phyloP scores from a whole-genome alignment of 176 grass and related monocot genomes.

The Themeda triandra region DNA sequence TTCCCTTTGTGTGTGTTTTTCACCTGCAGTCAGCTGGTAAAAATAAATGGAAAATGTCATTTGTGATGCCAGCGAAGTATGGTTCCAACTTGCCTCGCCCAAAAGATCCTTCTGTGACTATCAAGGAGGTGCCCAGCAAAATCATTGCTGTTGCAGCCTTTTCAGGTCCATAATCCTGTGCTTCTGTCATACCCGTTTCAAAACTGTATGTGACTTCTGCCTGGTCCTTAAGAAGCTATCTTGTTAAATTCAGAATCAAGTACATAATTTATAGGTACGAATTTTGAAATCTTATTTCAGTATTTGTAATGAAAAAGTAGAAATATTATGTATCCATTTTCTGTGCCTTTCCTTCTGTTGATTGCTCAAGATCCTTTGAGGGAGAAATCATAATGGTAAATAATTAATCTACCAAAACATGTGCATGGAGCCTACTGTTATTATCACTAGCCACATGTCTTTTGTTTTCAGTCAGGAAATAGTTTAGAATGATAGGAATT shows the following conservation, averaged over 20 bases:
- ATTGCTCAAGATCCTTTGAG: background rate
- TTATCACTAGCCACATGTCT: background rate
- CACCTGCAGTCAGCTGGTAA: slow-evolving; percentile 33
- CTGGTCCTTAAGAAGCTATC: background rate
- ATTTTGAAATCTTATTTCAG: background rate
- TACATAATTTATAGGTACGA: background rate
- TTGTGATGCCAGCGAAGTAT: slow-evolving; percentile 92
- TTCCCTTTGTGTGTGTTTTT: slow-evolving; percentile 10
- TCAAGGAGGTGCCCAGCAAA: slow-evolving; percentile 77
- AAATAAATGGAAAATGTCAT: slow-evolving; percentile 87
- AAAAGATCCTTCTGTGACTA: slow-evolving; percentile 69
- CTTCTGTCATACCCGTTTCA: background rate
- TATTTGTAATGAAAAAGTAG: background rate
- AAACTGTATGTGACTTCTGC: background rate
- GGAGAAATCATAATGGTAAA: too few species aligned
- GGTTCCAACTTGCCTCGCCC: slow-evolving; percentile 70
- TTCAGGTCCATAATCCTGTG: slow-evolving; percentile 45
- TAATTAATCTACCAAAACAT: background rate
- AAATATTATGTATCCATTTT: background rate
- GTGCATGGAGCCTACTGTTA: background rate
- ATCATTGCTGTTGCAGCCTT: slow-evolving; percentile 64
- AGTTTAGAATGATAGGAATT: background rate
- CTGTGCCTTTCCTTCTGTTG: background rate
- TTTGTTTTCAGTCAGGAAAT: background rate
- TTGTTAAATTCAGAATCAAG: slow-evolving; percentile 1